phyloP scores from a whole-genome alignment of 1,284 basidiomycete species.

The Ustilago bromivora region DNA sequence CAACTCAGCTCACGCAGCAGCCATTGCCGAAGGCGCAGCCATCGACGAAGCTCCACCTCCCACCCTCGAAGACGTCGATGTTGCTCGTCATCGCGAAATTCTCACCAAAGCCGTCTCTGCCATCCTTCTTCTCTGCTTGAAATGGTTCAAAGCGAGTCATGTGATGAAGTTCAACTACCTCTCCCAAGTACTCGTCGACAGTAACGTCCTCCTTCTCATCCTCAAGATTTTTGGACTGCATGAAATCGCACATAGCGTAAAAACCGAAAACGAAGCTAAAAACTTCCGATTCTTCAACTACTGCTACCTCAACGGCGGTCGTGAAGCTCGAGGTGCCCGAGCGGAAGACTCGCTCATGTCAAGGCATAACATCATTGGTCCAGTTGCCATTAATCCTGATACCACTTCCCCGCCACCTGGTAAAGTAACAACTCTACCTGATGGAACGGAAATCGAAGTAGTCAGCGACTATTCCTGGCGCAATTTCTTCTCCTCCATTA shows the following conservation, averaged over 20 bases:
- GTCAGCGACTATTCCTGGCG: constrained; percentile 96
- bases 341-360: constrained; percentile 70
- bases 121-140: constrained; percentile 87
- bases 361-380: constrained; percentile 51
- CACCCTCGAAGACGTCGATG: constrained; percentile 93
- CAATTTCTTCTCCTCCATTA: constrained; percentile 98
- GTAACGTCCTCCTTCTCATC: constrained; percentile 91
- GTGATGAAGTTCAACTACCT: constrained; percentile 99
- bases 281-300: constrained; percentile 91
- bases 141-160: constrained; percentile 94
- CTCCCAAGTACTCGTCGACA: constrained; percentile 92
- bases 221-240: constrained; percentile 98
- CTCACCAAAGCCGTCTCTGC: constrained; percentile 97
- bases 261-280: constrained; percentile 87
- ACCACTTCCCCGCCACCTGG: constrained; percentile 48
- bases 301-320: constrained; percentile 77
- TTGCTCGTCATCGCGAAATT: constrained; percentile 94
- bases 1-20: constrained; percentile 63
- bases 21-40: constrained; percentile 62
- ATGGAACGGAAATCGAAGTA: constrained; percentile 76
- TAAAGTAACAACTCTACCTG: constrained; percentile 34
- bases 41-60: constrained; percentile 75
- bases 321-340: constrained; percentile 53
- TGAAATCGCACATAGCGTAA: constrained; percentile 84
- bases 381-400: constrained; percentile 46